A percentile compares a stretch with the other conserved stretches of the same genome.
Conservation (phyloP, 441 rosid genomes). For the Erysimum cheiri region DNA sequence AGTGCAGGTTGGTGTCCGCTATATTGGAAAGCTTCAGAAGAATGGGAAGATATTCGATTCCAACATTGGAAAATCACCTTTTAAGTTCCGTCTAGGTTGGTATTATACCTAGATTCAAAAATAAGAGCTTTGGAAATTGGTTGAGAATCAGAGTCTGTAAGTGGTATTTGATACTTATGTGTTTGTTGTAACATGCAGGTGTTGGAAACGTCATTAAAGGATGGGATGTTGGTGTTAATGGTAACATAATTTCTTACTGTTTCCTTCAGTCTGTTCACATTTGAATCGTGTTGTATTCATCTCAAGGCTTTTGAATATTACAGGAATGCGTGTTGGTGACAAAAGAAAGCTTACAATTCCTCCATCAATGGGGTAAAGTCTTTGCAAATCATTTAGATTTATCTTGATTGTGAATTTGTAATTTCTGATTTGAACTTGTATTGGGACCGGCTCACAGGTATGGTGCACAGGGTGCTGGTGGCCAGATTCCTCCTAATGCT, state of each 20-base stretch:
- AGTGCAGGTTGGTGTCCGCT: constrained; percentile 75
- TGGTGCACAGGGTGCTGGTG: constrained; percentile 70
- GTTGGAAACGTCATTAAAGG: constrained; percentile 92
- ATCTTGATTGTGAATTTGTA: constrained; percentile 9
- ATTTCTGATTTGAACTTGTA: constrained; percentile 1
- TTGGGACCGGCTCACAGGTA: constrained; percentile 57
- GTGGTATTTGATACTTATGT: constrained; percentile 21
- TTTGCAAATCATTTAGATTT: background rate
- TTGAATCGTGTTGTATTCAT: constrained; percentile 4
- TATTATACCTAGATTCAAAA: constrained; percentile 5
- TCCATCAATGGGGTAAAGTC: constrained; percentile 88
- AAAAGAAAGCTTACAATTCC: constrained; percentile 93
- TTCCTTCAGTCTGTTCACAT: constrained; percentile 6
- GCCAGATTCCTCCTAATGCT: constrained; percentile 79
- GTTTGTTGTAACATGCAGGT: constrained; percentile 54
- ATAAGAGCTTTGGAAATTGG: background rate
- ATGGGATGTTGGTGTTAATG: constrained; percentile 96
- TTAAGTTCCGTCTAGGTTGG: constrained; percentile 88
- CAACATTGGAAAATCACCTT: constrained; percentile 75
- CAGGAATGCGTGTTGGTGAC: constrained; percentile 97
- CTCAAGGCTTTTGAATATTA: background rate
- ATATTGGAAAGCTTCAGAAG: constrained; percentile 90
- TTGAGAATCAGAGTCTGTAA: background rate
- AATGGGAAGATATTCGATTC: constrained; percentile 87
- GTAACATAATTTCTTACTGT: constrained; percentile 47